Evolutionary conservation across 805 yeast genomes (phyloP).

Genomic region (Komagataella mondaviorum): DNA sequence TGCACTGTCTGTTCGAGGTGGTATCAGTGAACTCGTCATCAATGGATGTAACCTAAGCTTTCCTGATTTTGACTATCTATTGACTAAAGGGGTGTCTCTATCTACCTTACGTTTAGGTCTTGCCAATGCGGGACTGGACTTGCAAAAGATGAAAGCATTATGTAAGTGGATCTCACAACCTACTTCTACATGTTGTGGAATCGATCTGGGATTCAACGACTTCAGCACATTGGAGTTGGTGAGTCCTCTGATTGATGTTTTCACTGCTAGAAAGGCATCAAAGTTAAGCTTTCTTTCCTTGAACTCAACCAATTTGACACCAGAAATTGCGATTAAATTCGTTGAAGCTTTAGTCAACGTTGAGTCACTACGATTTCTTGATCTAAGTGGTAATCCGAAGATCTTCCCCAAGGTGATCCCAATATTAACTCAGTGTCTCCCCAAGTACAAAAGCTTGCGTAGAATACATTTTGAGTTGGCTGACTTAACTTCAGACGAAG

Average conservation of each 20-base stretch:
- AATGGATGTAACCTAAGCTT: conserved; percentile 40
- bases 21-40: conserved; percentile 43
- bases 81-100: conserved; percentile 24
- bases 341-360: conserved; percentile 23
- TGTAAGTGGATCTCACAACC: conserved; percentile 34
- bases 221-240: conserved; percentile 28
- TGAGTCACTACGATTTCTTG: conserved; percentile 31
- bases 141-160: conserved; percentile 24
- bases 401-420: conserved; percentile 38
- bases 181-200: conserved; percentile 33
- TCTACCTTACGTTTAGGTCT: conserved; percentile 38
- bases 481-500: conserved; percentile 30
- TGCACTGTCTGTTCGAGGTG: conserved; percentile 29
- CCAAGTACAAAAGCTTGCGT: conserved; percentile 28
- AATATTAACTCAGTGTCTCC: conserved; percentile 27
- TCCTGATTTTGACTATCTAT: conserved; percentile 24
- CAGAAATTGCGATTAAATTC: conserved; percentile 23
- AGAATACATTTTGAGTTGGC: conserved; percentile 43
- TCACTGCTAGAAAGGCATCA: conserved; percentile 15
- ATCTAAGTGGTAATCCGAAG: conserved; percentile 37
- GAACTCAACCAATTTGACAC: conserved; percentile 32
- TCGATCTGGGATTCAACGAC: conserved; percentile 43
- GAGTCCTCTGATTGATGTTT: conserved; percentile 28
- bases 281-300: conserved; percentile 37
- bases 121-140: conserved; percentile 35